Evolutionary conservation across 2,329 filamentous ascomycete species (phyloP), one percentile per base, ranked within the genome.

Genomic region (Fusarium ambrosium): DNA sequence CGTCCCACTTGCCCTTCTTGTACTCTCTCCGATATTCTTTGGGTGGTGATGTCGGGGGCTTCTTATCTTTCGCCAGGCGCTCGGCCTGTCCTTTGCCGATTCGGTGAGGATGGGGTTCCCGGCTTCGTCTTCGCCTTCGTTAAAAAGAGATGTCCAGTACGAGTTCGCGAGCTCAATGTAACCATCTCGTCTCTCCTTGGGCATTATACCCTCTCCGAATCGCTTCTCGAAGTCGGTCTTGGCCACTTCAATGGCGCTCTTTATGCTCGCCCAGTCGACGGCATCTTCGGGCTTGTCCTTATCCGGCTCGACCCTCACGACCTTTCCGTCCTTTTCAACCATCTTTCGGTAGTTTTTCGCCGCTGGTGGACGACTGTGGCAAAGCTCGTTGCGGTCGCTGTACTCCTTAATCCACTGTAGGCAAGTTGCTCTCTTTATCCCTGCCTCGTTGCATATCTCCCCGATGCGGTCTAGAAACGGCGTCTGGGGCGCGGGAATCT

Each of bases 1-100:
- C 37, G 39, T 61, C 58, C 58, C 58, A 61, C 16, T 61, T 61
- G 20, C 58, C 22, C 39, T 45, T 45, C 39, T 61, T 61, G 29
- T 48, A 62, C 45, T 32, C 18, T 36, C 27, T 16, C 8, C 10
- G 22, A 11, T 36, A 45, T 27, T 51, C 41, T 62, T 51, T 36
- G 29, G 58, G 59, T 51, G 59, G 41, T 37, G 36, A 9, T 2
- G 27, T 4, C 18, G 14, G 14, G 18, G 51, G 24, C 20, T 61
- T 32, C 24, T 4, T 34, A 24, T 24, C 24, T 20, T 13, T 27
- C 43, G 34, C 18, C 4, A 58, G 29, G 10, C 1, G 18, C 34
- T 29, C 7, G 20, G 34, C 37, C 37, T 22, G 20, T 22, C 4
- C 14, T 41, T 61, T 32, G 36, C 37, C 16, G 13, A 61, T 36